Conservation (phyloP, 352 stramenopile species). For the Pseudoperonospora humuli region DNA sequence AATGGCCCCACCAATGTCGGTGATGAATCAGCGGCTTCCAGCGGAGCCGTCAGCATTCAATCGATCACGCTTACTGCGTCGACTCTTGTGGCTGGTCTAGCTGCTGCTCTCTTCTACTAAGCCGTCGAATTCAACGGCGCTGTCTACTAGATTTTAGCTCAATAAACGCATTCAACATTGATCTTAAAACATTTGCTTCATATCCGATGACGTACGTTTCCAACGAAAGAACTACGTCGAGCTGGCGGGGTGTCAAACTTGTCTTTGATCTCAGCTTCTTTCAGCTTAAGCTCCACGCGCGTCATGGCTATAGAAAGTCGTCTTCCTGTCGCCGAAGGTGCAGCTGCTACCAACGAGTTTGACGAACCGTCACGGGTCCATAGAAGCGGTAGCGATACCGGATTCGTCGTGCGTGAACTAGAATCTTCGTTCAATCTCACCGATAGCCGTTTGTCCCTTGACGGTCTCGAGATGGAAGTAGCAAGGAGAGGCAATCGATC, state of each 20-base stretch:
- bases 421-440: not conserved
- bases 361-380: conserved; percentile 13
- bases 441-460: no score
- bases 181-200: conserved; percentile 11
- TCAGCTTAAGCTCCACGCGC: conserved; percentile 49
- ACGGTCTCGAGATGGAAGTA: no score
- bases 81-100: conserved; percentile 8
- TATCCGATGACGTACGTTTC: conserved; percentile 9
- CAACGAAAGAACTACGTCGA: conserved; percentile 17
- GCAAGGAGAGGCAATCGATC: no score
- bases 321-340: conserved; percentile 9
- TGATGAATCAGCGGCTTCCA: conserved; percentile 8
- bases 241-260: conserved; percentile 27
- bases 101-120: conserved; percentile 25
- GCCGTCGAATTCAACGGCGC: not conserved
- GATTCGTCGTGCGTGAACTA: conserved; percentile 12
- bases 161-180: conserved; percentile 19
- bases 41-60: conserved; percentile 11
- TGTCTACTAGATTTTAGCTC: conserved; percentile 22
- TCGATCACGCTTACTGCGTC: conserved; percentile 13
- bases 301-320: conserved; percentile 25
- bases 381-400: conserved; percentile 20
- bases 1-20: conserved; percentile 5
- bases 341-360: conserved; percentile 9
- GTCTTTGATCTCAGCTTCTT: conserved; percentile 44